Conservation (phyloP, 2,329 filamentous ascomycete species). For the Ramularia endophylla region DNA sequence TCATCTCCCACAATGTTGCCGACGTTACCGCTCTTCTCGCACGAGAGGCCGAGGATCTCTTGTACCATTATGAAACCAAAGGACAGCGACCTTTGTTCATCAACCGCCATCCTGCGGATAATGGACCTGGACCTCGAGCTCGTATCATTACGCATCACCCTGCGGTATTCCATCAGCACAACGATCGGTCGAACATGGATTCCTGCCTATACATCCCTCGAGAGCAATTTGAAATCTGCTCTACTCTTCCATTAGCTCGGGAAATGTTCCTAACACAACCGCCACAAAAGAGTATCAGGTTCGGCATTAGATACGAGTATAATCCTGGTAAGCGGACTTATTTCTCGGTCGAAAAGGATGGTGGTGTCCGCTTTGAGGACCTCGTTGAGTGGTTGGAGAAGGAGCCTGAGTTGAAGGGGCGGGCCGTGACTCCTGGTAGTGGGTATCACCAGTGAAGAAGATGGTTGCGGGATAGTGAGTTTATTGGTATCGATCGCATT, state of each 20-base stretch:
- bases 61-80: no score
- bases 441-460: neutral
- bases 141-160: neutral
- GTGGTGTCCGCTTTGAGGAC: neutral
- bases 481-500: neutral
- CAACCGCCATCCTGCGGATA: no score
- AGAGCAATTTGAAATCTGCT: neutral
- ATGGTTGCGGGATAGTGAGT: neutral
- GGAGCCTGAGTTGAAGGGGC: neutral
- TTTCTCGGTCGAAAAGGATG: neutral
- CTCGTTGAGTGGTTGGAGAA: neutral
- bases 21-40: neutral
- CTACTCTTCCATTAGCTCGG: neutral
- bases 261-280: constrained; percentile 1
- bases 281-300: neutral
- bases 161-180: neutral
- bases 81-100: no score
- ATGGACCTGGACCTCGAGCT: neutral
- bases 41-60: neutral
- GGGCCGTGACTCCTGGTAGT: neutral
- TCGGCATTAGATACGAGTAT: neutral
- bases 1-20: neutral
- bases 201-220: neutral
- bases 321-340: neutral
- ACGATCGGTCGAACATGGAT: neutral